Percentiles rank a stretch among this genome's conserved stretches.
These are phyloP conservation scores for Pisolithus orientalis DNA, from an alignment of 768 basidiomycete genomes.

Conservation along the genomic window DNA sequence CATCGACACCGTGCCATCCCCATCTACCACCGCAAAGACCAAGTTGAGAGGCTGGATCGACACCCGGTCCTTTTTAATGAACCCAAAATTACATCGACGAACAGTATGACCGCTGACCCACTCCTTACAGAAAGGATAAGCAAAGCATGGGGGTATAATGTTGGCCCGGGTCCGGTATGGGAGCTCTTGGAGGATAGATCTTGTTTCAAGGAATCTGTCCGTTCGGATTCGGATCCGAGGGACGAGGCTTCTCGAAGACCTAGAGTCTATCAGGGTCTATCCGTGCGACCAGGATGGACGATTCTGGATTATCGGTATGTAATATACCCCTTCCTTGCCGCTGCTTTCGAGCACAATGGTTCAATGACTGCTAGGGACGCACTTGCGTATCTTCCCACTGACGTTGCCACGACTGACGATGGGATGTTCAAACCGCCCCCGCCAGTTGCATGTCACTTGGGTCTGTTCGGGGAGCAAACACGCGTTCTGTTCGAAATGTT, in stretches of 20 bases:
- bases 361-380: slow-evolving; percentile 30
- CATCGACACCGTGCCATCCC: slow-evolving; percentile 71
- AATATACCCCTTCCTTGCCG: slow-evolving; percentile 5
- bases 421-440: slow-evolving; percentile 47
- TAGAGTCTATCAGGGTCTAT: slow-evolving; percentile 44
- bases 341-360: background rate
- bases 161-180: slow-evolving; percentile 75
- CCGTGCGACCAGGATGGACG: slow-evolving; percentile 39
- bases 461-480: slow-evolving; percentile 52
- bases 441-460: slow-evolving; percentile 56
- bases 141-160: slow-evolving; percentile 68
- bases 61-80: slow-evolving; percentile 46
- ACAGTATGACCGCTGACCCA: slow-evolving; percentile 45
- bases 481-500: slow-evolving; percentile 48
- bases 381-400: slow-evolving; percentile 53
- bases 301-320: slow-evolving; percentile 46
- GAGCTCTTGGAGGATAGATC: slow-evolving; percentile 71
- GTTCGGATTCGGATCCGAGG: slow-evolving; percentile 22
- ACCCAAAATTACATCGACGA: slow-evolving; percentile 40
- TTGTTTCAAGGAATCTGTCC: slow-evolving; percentile 64
- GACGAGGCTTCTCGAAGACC: slow-evolving; percentile 52
- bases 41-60: slow-evolving; percentile 50
- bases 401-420: slow-evolving; percentile 42
- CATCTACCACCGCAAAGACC: slow-evolving; percentile 44
- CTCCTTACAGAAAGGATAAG: slow-evolving; percentile 49